Base-by-base conservation (phyloP, 805 yeast species). In the Ogataea corticis region DNA sequence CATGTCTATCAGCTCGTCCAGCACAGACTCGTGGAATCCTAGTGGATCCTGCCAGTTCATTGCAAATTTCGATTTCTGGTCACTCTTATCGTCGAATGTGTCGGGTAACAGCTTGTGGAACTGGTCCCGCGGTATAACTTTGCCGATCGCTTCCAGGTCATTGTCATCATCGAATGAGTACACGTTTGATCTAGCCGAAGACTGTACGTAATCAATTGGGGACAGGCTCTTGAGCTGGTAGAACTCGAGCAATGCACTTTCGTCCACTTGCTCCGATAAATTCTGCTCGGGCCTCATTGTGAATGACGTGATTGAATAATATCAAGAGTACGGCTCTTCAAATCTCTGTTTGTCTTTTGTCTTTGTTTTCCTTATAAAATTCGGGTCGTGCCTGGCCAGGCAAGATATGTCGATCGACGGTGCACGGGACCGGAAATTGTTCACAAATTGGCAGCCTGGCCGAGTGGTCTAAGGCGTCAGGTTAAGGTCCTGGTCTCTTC, bases 401-500 rank as follows among this genome's bases (percentile, higher is more conserved):
- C 5, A 21, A 21, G 7, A 21, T 6, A 6, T 21, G 25, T 21
- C 25, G 25, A 21, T 21, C 25, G 25, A 21, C 25, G 25, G 7
- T 6, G 9, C 25, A 21, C 5, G 25, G 9, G 9, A 9, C 25
- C 5, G 7, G 31, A 11, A 14, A 12, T 3, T 14, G 13, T 15
- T 4, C 21, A 37, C 5, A 7, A 27, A 37, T 12, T 50, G 68
- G 68, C 63, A 80, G 83, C 57, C 63, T 63, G 67, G 67, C 68
- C 68, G 68, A 64, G 68, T 64, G 68, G 68, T 64, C 68, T 64
- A 64, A 64, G 68, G 68, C 68, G 68, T 64, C 68, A 64, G 68
- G 68, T 64, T 64, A 64, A 64, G 68, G 86, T 80, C 83, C 83
- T 77, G 80, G 79, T 82, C 85, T 81, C 86, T 81, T 70, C 85